Conservation (phyloP, 352 stramenopile species). For the Globisporangium orthogonon region DNA sequence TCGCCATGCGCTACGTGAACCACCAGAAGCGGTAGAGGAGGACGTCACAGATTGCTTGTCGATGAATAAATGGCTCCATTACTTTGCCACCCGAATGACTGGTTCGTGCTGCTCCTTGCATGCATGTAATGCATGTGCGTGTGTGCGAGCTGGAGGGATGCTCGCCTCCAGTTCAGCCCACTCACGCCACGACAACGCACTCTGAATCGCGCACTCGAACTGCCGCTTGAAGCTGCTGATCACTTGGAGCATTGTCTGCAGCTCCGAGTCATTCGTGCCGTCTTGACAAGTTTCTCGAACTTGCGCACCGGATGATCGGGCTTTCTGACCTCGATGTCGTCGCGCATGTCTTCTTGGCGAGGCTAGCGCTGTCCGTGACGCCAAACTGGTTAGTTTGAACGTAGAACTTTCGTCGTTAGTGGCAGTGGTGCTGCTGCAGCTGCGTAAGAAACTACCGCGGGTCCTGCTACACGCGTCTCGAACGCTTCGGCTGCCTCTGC, state of each 20-base stretch:
- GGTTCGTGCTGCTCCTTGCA: too few relatives aligned
- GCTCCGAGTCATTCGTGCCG: constrained; percentile 12
- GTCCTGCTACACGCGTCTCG: not conserved
- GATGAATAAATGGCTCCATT: not conserved
- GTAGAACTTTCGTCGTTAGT: not conserved
- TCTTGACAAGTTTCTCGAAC: not conserved
- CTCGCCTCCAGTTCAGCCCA: not conserved
- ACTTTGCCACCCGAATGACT: not conserved
- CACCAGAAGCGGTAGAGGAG: constrained; percentile 16
- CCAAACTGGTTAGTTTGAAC: too few relatives aligned
- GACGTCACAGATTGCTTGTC: too few relatives aligned
- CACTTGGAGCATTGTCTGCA: constrained; percentile 22
- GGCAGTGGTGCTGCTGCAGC: not conserved
- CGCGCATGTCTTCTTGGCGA: too few relatives aligned
- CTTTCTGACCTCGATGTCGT: not conserved
- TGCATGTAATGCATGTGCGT: too few relatives aligned
- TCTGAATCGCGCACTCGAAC: constrained; percentile 3
- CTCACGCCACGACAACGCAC: not conserved
- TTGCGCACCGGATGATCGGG: too few relatives aligned
- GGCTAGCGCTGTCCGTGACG: not conserved
- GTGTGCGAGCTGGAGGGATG: too few relatives aligned
- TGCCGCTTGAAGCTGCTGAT: constrained; percentile 21
- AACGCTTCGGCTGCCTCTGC: not conserved
- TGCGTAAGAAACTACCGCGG: not conserved
- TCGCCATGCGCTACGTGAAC: constrained; percentile 19